phyloP scores from a whole-genome alignment of 768 basidiomycete species.

The Boletus barrowsii region DNA sequence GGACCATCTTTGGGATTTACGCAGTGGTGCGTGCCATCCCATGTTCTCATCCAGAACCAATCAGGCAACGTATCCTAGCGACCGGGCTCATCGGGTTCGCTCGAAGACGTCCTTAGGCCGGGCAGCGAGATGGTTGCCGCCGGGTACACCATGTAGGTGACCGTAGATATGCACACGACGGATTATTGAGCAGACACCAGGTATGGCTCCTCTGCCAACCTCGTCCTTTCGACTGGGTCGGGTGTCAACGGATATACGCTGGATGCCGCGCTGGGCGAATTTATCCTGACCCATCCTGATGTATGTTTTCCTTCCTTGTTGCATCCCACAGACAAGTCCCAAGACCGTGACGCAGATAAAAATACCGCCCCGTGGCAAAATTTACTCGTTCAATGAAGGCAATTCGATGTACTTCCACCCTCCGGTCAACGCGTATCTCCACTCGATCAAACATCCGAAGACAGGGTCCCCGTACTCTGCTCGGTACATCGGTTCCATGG shows the following conservation, averaged over 20 bases:
- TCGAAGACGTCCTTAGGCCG: constrained; percentile 88
- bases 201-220: constrained; percentile 95
- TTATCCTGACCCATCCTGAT: constrained; percentile 97
- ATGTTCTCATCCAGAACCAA: not conserved
- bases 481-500: constrained; percentile 98
- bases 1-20: constrained; percentile 97
- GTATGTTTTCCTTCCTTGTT: constrained; percentile 40
- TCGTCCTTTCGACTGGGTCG: constrained; percentile 90
- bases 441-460: constrained; percentile 87
- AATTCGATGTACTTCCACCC: constrained; percentile 92
- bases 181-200: constrained; percentile 31
- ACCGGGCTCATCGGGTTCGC: constrained; percentile 71
- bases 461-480: constrained; percentile 81
- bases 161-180: not conserved
- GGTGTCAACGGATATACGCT: constrained; percentile 99
- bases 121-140: constrained; percentile 97
- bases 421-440: constrained; percentile 77
- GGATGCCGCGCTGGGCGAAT: constrained; percentile 93
- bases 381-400: constrained; percentile 99
- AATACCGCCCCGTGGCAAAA: constrained; percentile 93
- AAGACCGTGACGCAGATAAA: constrained; percentile 56
- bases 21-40: constrained; percentile 61
- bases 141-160: constrained; percentile 90
- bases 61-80: constrained; percentile 40
- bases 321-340: not conserved